A percentile compares a stretch with the other conserved stretches of the same genome.
These are phyloP conservation scores for Sarcodon aspratus DNA, from an alignment of 768 basidiomycete species.

Conservation along the genomic window DNA sequence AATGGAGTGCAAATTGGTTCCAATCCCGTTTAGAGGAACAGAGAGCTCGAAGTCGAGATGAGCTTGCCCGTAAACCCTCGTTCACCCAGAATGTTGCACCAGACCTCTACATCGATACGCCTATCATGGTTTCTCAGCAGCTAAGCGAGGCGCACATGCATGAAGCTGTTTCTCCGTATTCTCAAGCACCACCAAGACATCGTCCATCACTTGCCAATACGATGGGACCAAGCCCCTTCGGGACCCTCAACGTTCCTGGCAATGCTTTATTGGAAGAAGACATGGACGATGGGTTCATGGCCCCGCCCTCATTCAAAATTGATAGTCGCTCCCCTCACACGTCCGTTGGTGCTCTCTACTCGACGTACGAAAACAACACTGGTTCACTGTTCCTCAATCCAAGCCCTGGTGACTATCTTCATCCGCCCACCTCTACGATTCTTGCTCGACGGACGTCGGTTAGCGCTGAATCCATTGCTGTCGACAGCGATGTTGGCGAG, in stretches of 20 bases:
- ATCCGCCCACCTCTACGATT: slow-evolving; percentile 63
- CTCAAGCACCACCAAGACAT: slow-evolving; percentile 32
- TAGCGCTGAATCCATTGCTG: slow-evolving; percentile 90
- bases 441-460: slow-evolving; percentile 90
- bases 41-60: slow-evolving; percentile 59
- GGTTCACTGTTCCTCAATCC: slow-evolving; percentile 9
- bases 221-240: slow-evolving; percentile 56
- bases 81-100: slow-evolving; percentile 39
- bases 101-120: slow-evolving; percentile 49
- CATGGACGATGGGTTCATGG: slow-evolving; percentile 9
- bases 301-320: not conserved
- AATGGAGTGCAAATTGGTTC: slow-evolving; percentile 94
- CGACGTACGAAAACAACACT: not conserved
- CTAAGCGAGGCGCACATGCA: slow-evolving; percentile 15
- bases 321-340: not conserved
- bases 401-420: slow-evolving; percentile 57
- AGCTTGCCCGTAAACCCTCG: slow-evolving; percentile 42
- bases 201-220: slow-evolving; percentile 44
- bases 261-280: slow-evolving; percentile 61
- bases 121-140: slow-evolving; percentile 9
- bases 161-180: slow-evolving; percentile 39
- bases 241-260: slow-evolving; percentile 69
- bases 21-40: slow-evolving; percentile 81
- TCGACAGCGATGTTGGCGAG: slow-evolving; percentile 55
- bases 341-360: not conserved